phyloP scores from a whole-genome alignment of 1,284 basidiomycete genomes.

The Leccinum pallidistipes region DNA sequence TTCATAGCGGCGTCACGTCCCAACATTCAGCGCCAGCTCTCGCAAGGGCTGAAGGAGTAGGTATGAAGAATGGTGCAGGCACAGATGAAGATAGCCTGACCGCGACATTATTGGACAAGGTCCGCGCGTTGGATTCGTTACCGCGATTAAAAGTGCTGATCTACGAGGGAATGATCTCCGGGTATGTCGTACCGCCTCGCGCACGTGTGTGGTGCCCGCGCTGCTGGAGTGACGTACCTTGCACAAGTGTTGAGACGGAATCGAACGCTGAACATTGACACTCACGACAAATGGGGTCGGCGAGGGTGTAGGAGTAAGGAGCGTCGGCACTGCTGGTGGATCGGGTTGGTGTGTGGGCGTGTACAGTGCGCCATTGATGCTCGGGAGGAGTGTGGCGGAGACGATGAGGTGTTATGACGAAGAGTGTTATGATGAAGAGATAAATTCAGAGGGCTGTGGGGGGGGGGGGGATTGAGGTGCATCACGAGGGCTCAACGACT shows the following conservation, averaged over 20 bases:
- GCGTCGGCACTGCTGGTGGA: no score
- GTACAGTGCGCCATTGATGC: no score
- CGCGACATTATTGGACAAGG: slow-evolving; percentile 74
- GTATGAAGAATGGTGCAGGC: slow-evolving; percentile 17
- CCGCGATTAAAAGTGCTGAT: slow-evolving; percentile 88
- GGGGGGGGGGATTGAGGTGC: no score
- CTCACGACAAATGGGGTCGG: no score
- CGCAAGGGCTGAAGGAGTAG: slow-evolving; percentile 1
- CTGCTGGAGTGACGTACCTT: slow-evolving; percentile 79
- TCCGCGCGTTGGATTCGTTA: slow-evolving; percentile 81
- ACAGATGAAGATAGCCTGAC: slow-evolving; percentile 56
- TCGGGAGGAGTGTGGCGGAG: no score
- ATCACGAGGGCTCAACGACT: no score
- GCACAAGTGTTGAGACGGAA: slow-evolving; percentile 90
- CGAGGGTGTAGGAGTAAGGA: no score
- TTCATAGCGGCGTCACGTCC: slow-evolving; percentile 76
- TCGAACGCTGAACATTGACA: slow-evolving; percentile 89
- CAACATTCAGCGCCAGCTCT: slow-evolving; percentile 45
- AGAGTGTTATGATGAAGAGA: no score
- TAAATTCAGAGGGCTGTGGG: no score
- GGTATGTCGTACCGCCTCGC: slow-evolving; percentile 45
- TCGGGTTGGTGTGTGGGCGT: no score
- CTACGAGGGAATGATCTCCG: slow-evolving; percentile 89
- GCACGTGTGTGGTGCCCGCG: neutral
- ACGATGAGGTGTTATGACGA: no score